Percentiles rank a stretch among this genome's conserved stretches.
Conservation (phyloP, 768 basidiomycete species). For the Tylopilus intermedius region DNA sequence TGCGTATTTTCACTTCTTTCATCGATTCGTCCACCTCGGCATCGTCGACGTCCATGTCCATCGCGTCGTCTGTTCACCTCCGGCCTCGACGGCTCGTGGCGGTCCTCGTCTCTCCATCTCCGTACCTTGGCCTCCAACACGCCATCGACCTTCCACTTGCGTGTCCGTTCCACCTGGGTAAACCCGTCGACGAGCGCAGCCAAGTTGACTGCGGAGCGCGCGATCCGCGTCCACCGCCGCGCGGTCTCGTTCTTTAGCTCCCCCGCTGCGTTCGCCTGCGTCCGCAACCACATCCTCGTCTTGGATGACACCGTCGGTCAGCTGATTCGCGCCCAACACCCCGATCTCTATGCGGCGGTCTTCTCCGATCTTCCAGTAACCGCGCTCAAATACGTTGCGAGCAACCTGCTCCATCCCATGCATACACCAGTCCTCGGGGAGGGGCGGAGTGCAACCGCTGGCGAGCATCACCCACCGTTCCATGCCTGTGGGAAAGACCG, state of each 20-base stretch:
- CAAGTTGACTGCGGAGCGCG: conserved; percentile 64
- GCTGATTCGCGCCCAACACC: conserved; percentile 57
- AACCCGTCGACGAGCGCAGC: conserved; percentile 73
- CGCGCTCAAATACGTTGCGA: conserved; percentile 83
- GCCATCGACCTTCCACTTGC: conserved; percentile 62
- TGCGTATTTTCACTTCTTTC: conserved; percentile 69
- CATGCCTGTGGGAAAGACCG: conserved; percentile 41
- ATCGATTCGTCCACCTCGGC: conserved; percentile 42
- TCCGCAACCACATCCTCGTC: conserved; percentile 69
- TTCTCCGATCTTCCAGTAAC: conserved; percentile 86
- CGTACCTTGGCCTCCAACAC: conserved; percentile 64
- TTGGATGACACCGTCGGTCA: conserved; percentile 77
- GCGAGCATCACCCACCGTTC: conserved; percentile 67
- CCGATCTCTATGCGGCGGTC: conserved; percentile 70
- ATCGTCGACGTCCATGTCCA: conserved; percentile 66
- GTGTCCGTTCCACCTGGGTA: conserved; percentile 53
- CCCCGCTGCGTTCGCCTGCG: conserved; percentile 18
- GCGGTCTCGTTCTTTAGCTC: conserved; percentile 35
- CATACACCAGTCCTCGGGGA: conserved; percentile 93
- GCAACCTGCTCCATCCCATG: conserved; percentile 97
- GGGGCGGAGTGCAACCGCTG: conserved; percentile 59
- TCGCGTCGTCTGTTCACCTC: conserved; percentile 61
- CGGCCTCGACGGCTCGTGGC: conserved; percentile 53
- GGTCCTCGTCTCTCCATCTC: conserved; percentile 66
- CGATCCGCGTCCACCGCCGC: conserved; percentile 70